Evolutionary conservation across 2,329 filamentous ascomycete species (phyloP).

Genomic region (Pseudonectria buxi): DNA sequence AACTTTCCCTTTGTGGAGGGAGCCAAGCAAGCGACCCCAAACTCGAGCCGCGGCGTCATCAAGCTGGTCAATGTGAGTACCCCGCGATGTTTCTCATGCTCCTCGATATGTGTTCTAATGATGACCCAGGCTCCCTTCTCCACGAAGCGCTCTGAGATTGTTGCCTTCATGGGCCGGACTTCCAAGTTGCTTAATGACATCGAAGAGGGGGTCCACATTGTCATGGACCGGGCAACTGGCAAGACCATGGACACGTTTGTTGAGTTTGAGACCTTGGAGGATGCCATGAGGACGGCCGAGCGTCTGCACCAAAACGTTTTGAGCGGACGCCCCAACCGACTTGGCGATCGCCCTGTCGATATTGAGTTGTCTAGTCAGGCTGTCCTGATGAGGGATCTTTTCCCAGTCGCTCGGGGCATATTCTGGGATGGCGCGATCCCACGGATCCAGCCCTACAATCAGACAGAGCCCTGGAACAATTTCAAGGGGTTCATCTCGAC

Average conservation of each 20-base stretch:
- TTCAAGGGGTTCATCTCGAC: constrained; percentile 55
- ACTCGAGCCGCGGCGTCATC: constrained; percentile 36
- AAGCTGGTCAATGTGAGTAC: constrained; percentile 46
- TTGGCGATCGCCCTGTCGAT: constrained; percentile 52
- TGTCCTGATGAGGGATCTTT: constrained; percentile 54
- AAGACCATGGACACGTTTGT: constrained; percentile 58
- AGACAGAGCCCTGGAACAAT: constrained; percentile 38
- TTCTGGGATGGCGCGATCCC: constrained; percentile 47
- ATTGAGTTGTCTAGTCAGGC: constrained; percentile 51
- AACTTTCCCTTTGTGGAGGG: constrained; percentile 44
- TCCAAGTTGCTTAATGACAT: constrained; percentile 47
- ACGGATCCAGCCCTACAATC: constrained; percentile 26
- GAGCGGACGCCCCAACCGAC: constrained; percentile 37
- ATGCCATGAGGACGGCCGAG: constrained; percentile 47
- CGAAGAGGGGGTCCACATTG: constrained; percentile 54
- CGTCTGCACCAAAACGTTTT: constrained; percentile 35
- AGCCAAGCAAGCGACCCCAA: constrained; percentile 22
- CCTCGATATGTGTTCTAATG: background rate
- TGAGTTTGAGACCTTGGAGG: constrained; percentile 47
- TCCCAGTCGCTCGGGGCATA: constrained; percentile 51
- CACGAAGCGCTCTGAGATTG: constrained; percentile 46
- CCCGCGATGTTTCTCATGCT: too few relatives aligned
- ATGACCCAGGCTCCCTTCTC: constrained; percentile 49
- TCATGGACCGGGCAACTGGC: constrained; percentile 56
- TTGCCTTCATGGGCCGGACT: constrained; percentile 53